Evolutionary conservation across 1,139 yeast species (phyloP).

Genomic region (Yamadazyma trypodendri): DNA sequence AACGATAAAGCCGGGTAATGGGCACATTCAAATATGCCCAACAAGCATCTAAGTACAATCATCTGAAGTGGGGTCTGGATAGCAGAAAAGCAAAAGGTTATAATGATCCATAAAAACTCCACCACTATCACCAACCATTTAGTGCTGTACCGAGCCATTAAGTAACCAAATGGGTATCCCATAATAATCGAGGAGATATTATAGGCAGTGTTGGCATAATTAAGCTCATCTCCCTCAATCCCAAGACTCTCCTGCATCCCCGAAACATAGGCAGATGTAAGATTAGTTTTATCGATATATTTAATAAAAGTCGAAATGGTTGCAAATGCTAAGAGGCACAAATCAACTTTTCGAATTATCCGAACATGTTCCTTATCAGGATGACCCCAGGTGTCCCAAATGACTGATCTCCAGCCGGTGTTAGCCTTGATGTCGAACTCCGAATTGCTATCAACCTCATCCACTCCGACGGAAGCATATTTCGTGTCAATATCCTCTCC

Average conservation of each 20-base stretch:
- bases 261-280: conserved; percentile 3
- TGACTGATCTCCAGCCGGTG: conserved; percentile 1
- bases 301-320: conserved; percentile 4
- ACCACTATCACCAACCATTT: conserved; percentile 7
- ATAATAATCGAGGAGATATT: neutral
- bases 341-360: conserved; percentile 4
- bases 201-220: conserved; percentile 2
- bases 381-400: conserved; percentile 8
- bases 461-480: too few species aligned
- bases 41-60: conserved; percentile 28
- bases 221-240: conserved; percentile 1
- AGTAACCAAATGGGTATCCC: conserved; percentile 3
- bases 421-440: neutral
- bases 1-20: conserved; percentile 24
- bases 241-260: conserved; percentile 3
- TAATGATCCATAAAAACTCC: conserved; percentile 17
- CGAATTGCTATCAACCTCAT: too few species aligned
- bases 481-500: too few species aligned
- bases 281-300: conserved; percentile 1
- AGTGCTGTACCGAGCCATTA: conserved; percentile 10
- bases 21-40: conserved; percentile 29
- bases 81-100: conserved; percentile 19
- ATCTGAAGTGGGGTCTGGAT: conserved; percentile 15
- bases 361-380: conserved; percentile 6
- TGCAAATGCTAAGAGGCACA: conserved; percentile 5